Evolutionary conservation across 2,329 filamentous ascomycete species (phyloP).

Genomic region (Phyllosticta ampelicida): DNA sequence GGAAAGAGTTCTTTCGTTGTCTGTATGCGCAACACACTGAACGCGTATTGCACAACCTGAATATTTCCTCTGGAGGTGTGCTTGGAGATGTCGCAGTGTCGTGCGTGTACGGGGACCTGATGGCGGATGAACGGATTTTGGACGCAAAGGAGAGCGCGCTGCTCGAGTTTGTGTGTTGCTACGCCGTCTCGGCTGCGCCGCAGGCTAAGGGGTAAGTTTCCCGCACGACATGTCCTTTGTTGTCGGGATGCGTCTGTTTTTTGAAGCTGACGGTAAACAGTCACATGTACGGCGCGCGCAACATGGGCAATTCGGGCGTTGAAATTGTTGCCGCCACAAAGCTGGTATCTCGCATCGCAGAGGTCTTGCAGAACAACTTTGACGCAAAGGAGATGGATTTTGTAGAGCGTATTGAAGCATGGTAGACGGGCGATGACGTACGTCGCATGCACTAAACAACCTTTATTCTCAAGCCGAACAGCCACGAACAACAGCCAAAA

Average conservation of each 20-base stretch:
- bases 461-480: not conserved
- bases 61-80: conserved; percentile 4
- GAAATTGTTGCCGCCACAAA: conserved; percentile 1
- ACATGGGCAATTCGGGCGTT: conserved; percentile 6
- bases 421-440: not conserved
- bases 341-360: conserved; percentile 1
- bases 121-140: conserved; percentile 1
- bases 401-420: conserved; percentile 1
- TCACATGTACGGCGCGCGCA: conserved; percentile 9
- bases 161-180: conserved; percentile 5
- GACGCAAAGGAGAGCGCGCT: conserved; percentile 1
- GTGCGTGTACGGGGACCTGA: conserved; percentile 11
- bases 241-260: not conserved
- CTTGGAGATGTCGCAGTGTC: conserved; percentile 8
- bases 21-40: conserved; percentile 10
- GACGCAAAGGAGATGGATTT: conserved; percentile 1
- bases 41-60: conserved; percentile 7
- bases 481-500: not conserved
- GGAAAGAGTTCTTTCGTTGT: conserved; percentile 7
- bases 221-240: not conserved
- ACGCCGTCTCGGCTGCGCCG: not conserved
- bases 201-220: conserved; percentile 7
- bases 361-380: not conserved
- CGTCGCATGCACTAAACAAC: too few relatives aligned
- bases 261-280: not conserved